Evolutionary conservation across 192 early-diverging fungal genomes (phyloP), one percentile per base, ranked within the genome.

Genomic region (Diversispora eburnea): DNA sequence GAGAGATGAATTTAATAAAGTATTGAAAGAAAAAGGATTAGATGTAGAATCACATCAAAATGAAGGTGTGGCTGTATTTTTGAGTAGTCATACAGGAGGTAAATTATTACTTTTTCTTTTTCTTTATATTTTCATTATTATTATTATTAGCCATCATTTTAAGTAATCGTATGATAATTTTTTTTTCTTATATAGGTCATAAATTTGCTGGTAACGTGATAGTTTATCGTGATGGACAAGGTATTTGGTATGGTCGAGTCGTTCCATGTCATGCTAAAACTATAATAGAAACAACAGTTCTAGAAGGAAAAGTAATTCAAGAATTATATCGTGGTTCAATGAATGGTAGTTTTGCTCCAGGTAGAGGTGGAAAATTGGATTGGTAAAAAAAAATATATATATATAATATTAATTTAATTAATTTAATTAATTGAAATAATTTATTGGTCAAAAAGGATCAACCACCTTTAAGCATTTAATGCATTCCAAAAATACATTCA

Each of bases 121-220:
- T 17, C n/a, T 67, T 43, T 70, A 25, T 65, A 39, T 76, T 75
- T 25, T 70, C 7, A 42, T 55, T 62, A 9, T 12, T 8, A 19
- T 49, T 39, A 41, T 0, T 4, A 20, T 33, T 68, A 52, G 56
- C 22, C 17, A 39, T 56, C 15, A 20, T 46, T 25, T 48, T 62
- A 3, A 54, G 8, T 54, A 13, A 33, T 33, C 25, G 12, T 54
- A 51, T 51, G 8, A 51, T 51, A 12, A 13, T 45, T 45, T 54
- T 55, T 62, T 17, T 63, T 15, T 49, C 39, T 43, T 20, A 39
- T 33, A 45, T 63, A 84, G 82, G 86, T 45, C 87, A 88, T 77
- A 88, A 86, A 75, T 88, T 84, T 76, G 87, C 87, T 8, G 87
- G 87, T 4, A 88, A 88, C 46, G 77, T 86, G 4, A 86, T 88